These are phyloP conservation scores for Euphorbia tirucalli DNA, from an alignment of 345 rosid genomes.

Conservation along the genomic window DNA sequence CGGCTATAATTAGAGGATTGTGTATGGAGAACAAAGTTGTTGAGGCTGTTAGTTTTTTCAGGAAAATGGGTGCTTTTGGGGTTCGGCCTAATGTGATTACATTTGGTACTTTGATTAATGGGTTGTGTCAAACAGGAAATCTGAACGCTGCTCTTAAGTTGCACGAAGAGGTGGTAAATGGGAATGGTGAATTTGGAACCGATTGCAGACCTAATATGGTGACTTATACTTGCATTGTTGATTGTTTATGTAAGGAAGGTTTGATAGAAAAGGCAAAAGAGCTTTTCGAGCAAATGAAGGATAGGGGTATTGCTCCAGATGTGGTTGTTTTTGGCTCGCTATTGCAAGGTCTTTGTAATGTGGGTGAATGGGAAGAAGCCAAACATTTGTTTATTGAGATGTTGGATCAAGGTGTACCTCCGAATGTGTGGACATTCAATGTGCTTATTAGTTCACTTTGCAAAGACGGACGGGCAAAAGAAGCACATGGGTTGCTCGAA, in stretches of 20 bases:
- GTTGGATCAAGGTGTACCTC: conserved; percentile 22
- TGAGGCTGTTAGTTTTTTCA: conserved; percentile 19
- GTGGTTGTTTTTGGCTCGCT: conserved; percentile 23
- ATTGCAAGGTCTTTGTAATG: conserved; percentile 28
- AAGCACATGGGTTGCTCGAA: conserved; percentile 19
- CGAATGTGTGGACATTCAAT: conserved; percentile 19
- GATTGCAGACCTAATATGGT: conserved; percentile 22
- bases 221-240: conserved; percentile 20
- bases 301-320: conserved; percentile 23
- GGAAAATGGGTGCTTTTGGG: conserved; percentile 24
- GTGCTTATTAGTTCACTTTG: conserved; percentile 18
- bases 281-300: conserved; percentile 36
- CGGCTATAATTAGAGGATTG: conserved; percentile 34
- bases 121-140: conserved; percentile 30
- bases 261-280: conserved; percentile 28
- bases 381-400: conserved; percentile 23
- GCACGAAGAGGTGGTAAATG: conserved; percentile 23
- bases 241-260: conserved; percentile 38
- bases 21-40: conserved; percentile 17
- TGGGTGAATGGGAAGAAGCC: conserved; percentile 22
- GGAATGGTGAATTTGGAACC: background rate
- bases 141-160: conserved; percentile 24
- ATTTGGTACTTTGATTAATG: conserved; percentile 21
- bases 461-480: conserved; percentile 21
- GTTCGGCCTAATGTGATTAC: conserved; percentile 21